Evolutionary conservation across 108 stramenopile species (phyloP), one percentile per base, ranked within the genome.

Genomic region (Conticribra weissflogii): DNA sequence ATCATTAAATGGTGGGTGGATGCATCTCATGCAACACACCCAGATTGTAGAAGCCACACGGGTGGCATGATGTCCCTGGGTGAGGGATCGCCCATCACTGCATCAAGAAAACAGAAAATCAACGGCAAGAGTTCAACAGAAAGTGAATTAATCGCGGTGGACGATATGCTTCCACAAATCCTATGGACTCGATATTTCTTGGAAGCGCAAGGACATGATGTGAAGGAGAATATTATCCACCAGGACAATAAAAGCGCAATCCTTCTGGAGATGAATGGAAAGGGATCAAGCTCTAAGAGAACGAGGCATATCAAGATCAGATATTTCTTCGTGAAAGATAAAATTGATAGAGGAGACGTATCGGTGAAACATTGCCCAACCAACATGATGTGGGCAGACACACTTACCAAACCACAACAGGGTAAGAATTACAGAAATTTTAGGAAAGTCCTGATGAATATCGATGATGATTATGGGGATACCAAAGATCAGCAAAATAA

Each of bases 161-260:
- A n/a, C n/a, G n/a, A n/a, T n/a, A n/a, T 83, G 30, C 47, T 87
- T 54, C 55, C 86, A 12, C 51, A 58, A 52, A 54, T 75, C 3
- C 53, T 76, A 27, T 88, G 87, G 87, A 83, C 81, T 36, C 54
- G 51, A 3, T 59, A 62, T 19, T 87, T 84, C 49, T 17, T 87
- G n/a, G 34, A 77, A 49, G 79, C 59, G 46, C 84, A 85, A 59
- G 84, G 87, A 49, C 74, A 75, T 44, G 0, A 31, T 4, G 67
- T 81, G 22, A 33, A 50, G 3, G 59, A 74, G n/a, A 75, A 59
- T 71, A 2, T 87, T 0, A 8, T 87, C 3, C 71, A 63, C 47
- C 83, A 81, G 28, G 86, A 84, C 55, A 87, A 87, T 54, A 47
- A 65, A 31, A 87, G 86, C 27, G 54, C 83, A n/a, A 84, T 87